Percentiles rank a stretch among this genome's conserved stretches.
These are phyloP conservation scores for Sclerotiophoma versabilis DNA, from an alignment of 2,329 filamentous ascomycete species.

Conservation along the genomic window DNA sequence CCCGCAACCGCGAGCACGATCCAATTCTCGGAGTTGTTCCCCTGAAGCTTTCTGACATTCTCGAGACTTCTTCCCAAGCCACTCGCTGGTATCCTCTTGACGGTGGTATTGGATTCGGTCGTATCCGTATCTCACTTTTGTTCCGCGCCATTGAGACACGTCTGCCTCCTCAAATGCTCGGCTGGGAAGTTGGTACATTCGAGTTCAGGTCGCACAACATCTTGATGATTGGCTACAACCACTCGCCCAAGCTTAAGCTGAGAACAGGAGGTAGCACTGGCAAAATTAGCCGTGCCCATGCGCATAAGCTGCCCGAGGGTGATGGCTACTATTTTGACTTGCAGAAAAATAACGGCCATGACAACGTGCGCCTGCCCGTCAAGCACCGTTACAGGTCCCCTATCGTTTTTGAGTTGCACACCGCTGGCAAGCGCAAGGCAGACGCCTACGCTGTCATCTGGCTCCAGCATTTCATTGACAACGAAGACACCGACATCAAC, in stretches of 20 bases:
- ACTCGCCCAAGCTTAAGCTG: slow-evolving; percentile 72
- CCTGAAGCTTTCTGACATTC: slow-evolving; percentile 83
- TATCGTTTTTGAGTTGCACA: slow-evolving; percentile 85
- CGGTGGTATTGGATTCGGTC: slow-evolving; percentile 88
- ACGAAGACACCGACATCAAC: slow-evolving; percentile 77
- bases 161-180: slow-evolving; percentile 82
- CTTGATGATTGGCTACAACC: slow-evolving; percentile 67
- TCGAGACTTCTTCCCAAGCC: slow-evolving; percentile 84
- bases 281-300: slow-evolving; percentile 69
- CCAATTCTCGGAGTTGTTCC: slow-evolving; percentile 93
- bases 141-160: slow-evolving; percentile 89
- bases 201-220: slow-evolving; percentile 80
- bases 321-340: slow-evolving; percentile 68
- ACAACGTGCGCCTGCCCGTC: slow-evolving; percentile 78
- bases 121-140: slow-evolving; percentile 84
- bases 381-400: slow-evolving; percentile 90
- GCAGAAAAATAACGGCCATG: slow-evolving; percentile 57
- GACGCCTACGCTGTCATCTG: slow-evolving; percentile 83
- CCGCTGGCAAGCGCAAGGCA: slow-evolving; percentile 70
- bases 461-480: slow-evolving; percentile 85
- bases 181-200: slow-evolving; percentile 96
- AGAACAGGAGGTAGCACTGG: slow-evolving; percentile 85
- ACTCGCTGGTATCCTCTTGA: slow-evolving; percentile 97
- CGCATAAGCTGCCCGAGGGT: slow-evolving; percentile 65
- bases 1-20: slow-evolving; percentile 89